Base-by-base conservation (phyloP, 2,329 filamentous ascomycete genomes). In the Phoma sp. region DNA sequence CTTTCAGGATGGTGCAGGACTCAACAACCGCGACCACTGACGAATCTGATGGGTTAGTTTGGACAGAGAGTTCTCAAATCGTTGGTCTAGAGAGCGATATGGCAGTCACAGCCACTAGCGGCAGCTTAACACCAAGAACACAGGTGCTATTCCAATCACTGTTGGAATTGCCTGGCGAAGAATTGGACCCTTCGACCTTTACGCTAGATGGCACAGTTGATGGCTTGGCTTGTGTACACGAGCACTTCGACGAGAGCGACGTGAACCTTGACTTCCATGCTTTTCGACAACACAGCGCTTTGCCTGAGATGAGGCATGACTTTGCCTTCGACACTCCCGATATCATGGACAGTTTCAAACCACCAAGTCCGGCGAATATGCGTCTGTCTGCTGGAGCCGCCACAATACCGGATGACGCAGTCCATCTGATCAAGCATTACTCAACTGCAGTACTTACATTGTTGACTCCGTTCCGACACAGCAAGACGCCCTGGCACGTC, bases 401-500 rank as follows among this genome's bases (percentile, higher is more conserved):
- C 22, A 27, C 9, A 10, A 44, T 64, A 3, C 58, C 69, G 62
- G 57, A 67, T 18, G 72, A 78, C 57, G 73, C 74, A 1, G 60
- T 74, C 7, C 70, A 72, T 39, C 65, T 79, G 0, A 64, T 79
- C 23, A 73, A 73, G 23, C 71, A 78, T 48, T 78, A 78, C 53
- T 65, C 65, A 2, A 71, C 70, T 1, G 70, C 67, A 4, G 70
- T 78, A 2, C 67, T 77, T 14, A 62, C 60, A 4, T 52, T 63
- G n/a, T 67, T 64, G 41, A 70, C 61, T 7, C 70, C 66, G 8
- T 52, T 70, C 44, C 33, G 68, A 47, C 67, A 73, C 22, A 69
- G 70, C 2, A 78, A 77, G 47, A 78, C 77, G 0, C 78, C 78
- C 0, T 80, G 78, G 78, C 73, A 79, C 40, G 62, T 78, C 0